Conservation (phyloP, 202 grass and related monocot genomes). For the Alloteropsis angusta region DNA sequence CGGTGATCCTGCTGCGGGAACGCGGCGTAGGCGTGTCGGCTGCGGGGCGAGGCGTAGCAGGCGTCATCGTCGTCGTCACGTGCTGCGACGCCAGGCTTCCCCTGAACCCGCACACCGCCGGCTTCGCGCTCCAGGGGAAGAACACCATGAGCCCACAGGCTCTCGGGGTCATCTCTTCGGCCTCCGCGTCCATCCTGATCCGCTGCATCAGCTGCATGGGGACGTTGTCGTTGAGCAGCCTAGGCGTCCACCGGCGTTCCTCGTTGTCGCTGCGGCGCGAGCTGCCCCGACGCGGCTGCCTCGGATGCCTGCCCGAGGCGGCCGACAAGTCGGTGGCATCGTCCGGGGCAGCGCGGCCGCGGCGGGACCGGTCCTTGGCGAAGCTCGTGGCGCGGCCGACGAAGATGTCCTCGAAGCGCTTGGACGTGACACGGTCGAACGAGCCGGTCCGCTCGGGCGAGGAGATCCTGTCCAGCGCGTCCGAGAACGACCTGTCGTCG, state of each 20-base stretch:
- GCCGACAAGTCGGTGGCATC: slow-evolving; percentile 25
- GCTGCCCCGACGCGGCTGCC: slow-evolving; percentile 18
- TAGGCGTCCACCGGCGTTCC: not conserved
- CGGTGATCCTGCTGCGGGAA: not conserved
- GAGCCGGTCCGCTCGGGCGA: slow-evolving; percentile 56
- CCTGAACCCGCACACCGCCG: slow-evolving; percentile 42
- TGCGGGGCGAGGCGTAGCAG: not conserved
- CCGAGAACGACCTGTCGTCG: slow-evolving; percentile 49
- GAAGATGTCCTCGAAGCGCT: slow-evolving; percentile 49
- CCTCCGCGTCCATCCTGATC: slow-evolving; percentile 21
- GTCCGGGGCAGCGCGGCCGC: not conserved
- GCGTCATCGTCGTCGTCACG: not conserved
- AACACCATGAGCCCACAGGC: slow-evolving; percentile 86
- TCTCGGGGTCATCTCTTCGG: slow-evolving; percentile 42
- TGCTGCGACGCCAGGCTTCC: slow-evolving; percentile 1
- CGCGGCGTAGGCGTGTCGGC: not conserved
- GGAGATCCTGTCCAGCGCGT: slow-evolving; percentile 60
- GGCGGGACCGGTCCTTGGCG: slow-evolving; percentile 44
- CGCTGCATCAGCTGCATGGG: slow-evolving; percentile 26
- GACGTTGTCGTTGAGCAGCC: not conserved
- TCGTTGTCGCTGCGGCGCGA: not conserved
- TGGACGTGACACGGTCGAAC: slow-evolving; percentile 49
- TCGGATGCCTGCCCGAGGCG: slow-evolving; percentile 17
- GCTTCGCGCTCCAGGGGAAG: slow-evolving; percentile 85
- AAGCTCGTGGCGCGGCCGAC: slow-evolving; percentile 48